Base-by-base conservation (phyloP, 495 filamentous ascomycete species). In the Trichoderma erinaceum region DNA sequence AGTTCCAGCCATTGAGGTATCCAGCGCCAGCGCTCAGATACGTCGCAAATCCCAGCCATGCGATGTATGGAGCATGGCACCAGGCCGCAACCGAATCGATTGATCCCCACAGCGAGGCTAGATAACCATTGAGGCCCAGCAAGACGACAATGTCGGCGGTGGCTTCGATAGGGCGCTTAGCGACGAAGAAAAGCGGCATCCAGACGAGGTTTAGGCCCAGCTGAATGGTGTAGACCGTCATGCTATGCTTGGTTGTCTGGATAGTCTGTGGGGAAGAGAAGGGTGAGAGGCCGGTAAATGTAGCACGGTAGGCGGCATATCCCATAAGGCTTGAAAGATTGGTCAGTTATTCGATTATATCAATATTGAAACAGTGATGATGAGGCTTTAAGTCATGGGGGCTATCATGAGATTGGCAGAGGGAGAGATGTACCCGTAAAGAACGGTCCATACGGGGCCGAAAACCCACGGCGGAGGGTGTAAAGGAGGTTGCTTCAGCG, bases 151-250 rank as follows among this genome's bases (percentile, higher is more conserved):
- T 88, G 78, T 97, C 90, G 5, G 82, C 85, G 11, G 92, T 84
- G 1, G 92, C 93, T 73, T 87, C 85, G 68, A 87, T 83, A 3
- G 92, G 91, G 29, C 85, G 83, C 48, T 86, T 84, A 41, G 89
- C 70, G 0, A 84, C 83, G 74, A 96, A 97, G 83, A 97, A 98
- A 11, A 97, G 84, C 1, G 94, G 94, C 92, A 95, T 97, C 92
- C 91, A 98, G 63, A 89, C 75, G 23, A 95, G 78, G 75, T 97
- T 97, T 16, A 97, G 78, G 23, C 81, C 89, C 11, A 97, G 88
- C 74, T 97, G 93, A 61, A 89, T 85, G 7, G 89, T 90, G 81
- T 96, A 97, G 18, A 96, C 82, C 0, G 88, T 90, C 46, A 87
- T 83, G 63, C 88, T 86, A 73, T 89, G 85, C 77, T 86, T 73